Percentiles rank a stretch among this genome's conserved stretches.
Evolutionary conservation across 176 grass and related monocot species (phyloP).

Genomic region (Lolium rigidum): DNA sequence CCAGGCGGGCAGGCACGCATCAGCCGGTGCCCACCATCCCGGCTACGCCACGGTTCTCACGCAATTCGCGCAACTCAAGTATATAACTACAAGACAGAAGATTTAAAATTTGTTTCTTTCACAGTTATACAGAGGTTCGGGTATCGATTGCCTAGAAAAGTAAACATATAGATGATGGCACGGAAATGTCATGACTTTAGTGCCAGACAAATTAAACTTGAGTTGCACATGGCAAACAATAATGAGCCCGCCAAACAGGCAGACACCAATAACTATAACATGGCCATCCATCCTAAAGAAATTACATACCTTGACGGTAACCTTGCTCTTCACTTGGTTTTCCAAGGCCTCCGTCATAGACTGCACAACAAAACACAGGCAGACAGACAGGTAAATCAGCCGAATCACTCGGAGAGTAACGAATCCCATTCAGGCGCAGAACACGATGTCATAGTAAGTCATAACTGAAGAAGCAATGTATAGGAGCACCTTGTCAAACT

Average conservation of each 20-base stretch:
- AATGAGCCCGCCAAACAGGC: not conserved
- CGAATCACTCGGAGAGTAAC: not conserved
- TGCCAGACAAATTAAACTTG: not conserved
- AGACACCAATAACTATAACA: not conserved
- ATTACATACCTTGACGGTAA: constrained; percentile 73
- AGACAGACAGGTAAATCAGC: not conserved
- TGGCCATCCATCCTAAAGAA: not conserved
- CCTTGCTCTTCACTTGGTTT: constrained; percentile 94
- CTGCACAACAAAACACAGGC: constrained; percentile 30
- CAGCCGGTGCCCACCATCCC: too few relatives aligned
- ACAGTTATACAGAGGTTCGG: not conserved
- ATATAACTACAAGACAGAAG: not conserved
- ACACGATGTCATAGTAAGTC: not conserved
- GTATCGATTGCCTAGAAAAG: not conserved
- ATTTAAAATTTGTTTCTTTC: not conserved
- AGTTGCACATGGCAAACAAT: not conserved
- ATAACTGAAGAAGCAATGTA: not conserved
- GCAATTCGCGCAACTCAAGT: not conserved
- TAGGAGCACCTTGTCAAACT: constrained; percentile 84
- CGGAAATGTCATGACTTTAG: not conserved
- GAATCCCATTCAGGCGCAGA: not conserved
- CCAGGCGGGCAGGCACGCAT: too few relatives aligned
- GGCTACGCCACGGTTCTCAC: too few relatives aligned
- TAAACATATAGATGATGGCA: not conserved
- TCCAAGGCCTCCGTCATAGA: constrained; percentile 95